Conservation (phyloP, 805 yeast genomes). For the Zygoascus flipseniorum region DNA sequence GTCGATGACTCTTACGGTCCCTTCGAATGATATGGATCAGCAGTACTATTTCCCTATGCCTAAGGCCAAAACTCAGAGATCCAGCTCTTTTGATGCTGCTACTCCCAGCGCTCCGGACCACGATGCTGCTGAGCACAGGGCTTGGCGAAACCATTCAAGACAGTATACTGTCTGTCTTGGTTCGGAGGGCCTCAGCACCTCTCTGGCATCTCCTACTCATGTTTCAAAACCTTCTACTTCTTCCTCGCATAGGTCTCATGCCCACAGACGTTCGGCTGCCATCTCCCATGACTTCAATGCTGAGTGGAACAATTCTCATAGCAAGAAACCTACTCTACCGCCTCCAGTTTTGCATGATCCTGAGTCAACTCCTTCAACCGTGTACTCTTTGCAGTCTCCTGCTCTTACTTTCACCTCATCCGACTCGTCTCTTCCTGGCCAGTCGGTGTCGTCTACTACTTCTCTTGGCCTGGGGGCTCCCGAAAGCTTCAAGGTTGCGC, state of each 20-base stretch:
- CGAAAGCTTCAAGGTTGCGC: constrained; percentile 7
- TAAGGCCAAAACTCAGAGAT: neutral
- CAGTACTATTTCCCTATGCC: constrained; percentile 12
- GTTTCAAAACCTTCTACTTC: neutral
- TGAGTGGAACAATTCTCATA: constrained; percentile 5
- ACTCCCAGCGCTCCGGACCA: neutral
- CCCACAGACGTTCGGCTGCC: constrained; percentile 81
- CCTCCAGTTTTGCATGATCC: neutral
- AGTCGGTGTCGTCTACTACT: constrained; percentile 9
- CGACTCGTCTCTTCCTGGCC: constrained; percentile 10
- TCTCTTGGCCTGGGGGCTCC: constrained; percentile 1
- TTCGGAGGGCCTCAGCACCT: neutral
- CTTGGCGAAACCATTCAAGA: constrained; percentile 2
- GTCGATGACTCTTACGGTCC: neutral
- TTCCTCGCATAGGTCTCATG: constrained; percentile 34
- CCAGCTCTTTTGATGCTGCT: neutral
- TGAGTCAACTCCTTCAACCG: constrained; percentile 4
- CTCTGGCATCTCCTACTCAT: neutral
- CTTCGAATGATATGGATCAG: constrained; percentile 1
- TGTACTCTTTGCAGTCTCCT: constrained; percentile 10
- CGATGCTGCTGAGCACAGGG: neutral
- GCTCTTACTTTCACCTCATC: constrained; percentile 12
- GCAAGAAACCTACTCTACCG: neutral
- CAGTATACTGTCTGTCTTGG: constrained; percentile 6
- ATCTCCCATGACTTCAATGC: constrained; percentile 76